A percentile compares a stretch with the other conserved stretches of the same genome.
phyloP scores from a whole-genome alignment of 2,329 filamentous ascomycete species.

The Fusarium domesticum region DNA sequence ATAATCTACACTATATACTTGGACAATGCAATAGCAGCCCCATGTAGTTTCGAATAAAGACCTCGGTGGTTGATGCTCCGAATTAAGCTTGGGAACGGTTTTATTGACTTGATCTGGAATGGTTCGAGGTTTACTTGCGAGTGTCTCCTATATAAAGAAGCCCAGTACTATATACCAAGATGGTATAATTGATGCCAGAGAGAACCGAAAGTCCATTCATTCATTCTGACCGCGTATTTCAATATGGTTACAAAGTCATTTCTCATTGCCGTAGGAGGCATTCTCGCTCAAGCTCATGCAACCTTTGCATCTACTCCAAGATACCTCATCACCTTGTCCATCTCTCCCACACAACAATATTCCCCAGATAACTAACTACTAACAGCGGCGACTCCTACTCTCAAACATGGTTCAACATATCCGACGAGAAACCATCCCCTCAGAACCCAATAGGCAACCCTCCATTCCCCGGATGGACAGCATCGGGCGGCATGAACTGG shows the following conservation, averaged over 20 bases:
- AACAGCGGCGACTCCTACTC: constrained; percentile 34
- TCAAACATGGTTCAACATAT: constrained; percentile 51
- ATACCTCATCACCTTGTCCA: constrained; percentile 25
- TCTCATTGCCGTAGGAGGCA: constrained; percentile 2
- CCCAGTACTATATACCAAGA: too few species aligned
- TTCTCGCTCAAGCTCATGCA: not conserved
- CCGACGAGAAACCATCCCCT: constrained; percentile 47
- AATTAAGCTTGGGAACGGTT: not conserved
- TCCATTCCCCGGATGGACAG: constrained; percentile 48
- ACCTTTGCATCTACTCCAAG: constrained; percentile 5
- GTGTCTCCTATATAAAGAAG: too few species aligned
- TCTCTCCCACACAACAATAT: fast-evolving
- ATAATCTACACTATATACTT: too few species aligned
- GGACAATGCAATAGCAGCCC: too few species aligned
- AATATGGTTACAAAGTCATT: constrained; percentile 5
- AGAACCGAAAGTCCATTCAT: too few species aligned
- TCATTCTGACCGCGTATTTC: too few species aligned
- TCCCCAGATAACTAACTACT: not conserved
- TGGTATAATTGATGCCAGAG: too few species aligned
- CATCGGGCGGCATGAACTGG: constrained; percentile 51
- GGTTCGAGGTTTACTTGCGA: too few species aligned
- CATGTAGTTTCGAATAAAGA: not conserved
- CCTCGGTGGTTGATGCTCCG: not conserved
- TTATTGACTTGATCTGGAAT: not conserved
- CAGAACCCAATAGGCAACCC: constrained; percentile 63